Evolutionary conservation across 352 stramenopile species (phyloP).

Genomic region (Globisporangium cystogenes): DNA sequence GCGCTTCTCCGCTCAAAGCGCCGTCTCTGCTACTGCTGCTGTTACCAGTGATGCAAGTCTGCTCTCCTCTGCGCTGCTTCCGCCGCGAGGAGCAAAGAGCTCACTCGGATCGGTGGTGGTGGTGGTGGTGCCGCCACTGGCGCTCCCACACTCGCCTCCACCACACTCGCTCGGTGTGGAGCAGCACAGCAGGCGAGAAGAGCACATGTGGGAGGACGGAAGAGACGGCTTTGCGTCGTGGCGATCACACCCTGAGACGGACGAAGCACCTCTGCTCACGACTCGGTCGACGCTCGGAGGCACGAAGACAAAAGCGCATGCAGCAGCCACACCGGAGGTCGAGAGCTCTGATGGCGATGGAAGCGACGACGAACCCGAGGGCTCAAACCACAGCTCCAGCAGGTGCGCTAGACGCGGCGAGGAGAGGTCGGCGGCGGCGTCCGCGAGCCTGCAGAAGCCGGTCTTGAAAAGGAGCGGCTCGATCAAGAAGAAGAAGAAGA

Average conservation of each 20-base stretch:
- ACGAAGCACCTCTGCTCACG: neutral
- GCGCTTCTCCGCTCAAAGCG: neutral
- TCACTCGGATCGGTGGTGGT: neutral
- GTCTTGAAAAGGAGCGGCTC: slow-evolving; percentile 1
- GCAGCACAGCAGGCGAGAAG: neutral
- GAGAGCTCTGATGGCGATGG: neutral
- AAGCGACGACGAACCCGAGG: neutral
- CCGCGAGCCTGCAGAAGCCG: neutral
- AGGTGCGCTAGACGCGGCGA: neutral
- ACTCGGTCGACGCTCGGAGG: neutral
- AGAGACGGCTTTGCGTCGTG: slow-evolving; percentile 10
- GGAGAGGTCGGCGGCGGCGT: neutral
- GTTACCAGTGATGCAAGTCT: neutral
- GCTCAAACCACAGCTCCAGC: neutral
- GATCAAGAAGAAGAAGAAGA: neutral
- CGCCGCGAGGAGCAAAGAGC: neutral
- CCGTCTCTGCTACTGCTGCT: neutral
- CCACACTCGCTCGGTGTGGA: neutral
- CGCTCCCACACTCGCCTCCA: neutral
- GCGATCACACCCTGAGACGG: neutral
- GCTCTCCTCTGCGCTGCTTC: too few species aligned
- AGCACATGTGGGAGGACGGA: slow-evolving; percentile 1
- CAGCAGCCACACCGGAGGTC: neutral
- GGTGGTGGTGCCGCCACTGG: neutral
- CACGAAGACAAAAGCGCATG: neutral